Base-by-base conservation (phyloP, 1,284 basidiomycete genomes). In the Malassezia sp. region DNA sequence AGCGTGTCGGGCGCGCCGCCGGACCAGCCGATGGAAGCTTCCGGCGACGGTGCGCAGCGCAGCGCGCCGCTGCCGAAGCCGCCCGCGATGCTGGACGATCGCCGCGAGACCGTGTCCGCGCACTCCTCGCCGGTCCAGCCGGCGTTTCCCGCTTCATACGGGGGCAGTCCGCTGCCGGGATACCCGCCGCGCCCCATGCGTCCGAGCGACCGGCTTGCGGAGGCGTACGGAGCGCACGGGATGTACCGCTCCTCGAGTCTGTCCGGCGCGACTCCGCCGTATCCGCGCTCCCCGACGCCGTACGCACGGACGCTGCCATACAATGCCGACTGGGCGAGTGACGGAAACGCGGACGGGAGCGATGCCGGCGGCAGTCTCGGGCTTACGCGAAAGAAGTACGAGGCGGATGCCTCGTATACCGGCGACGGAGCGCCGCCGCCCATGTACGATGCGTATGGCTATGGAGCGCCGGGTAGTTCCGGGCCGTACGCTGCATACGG, bases 111-210 rank as follows among this genome's bases (percentile, higher is more conserved):
- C 2, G 34, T 6, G n/a, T 42, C 40, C 20, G 14, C 30, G 11
- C 23, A 23, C 21, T 32, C 31, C 10, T 42, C 40, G 48, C 23
- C 47, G 9, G 37, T 34, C 32, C 47, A 34, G 11, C 22, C 41
- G 28, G 34, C 43, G 12, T 49, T 27, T 24, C 7, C 11, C 12
- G 24, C n/a, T n/a, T n/a, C n/a, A n/a, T n/a, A n/a, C n/a, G n/a
- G n/a, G n/a, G n/a, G n/a, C n/a, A n/a, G n/a, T n/a, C n/a, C n/a
- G n/a, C n/a, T n/a, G n/a, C n/a, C n/a, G n/a, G n/a, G n/a, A n/a
- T n/a, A n/a, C n/a, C n/a, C n/a, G 4, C 21, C 41, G 23, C 38
- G 32, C n/a, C 29, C 29, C 14, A 26, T 42, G 29, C 41, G 41
- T 12, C 18, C 31, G 5, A 22, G 12, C 15, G 39, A 41, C n/a